Evolutionary conservation across 345 rosid genomes (phyloP).

Genomic region (Euphorbia lathyris): DNA sequence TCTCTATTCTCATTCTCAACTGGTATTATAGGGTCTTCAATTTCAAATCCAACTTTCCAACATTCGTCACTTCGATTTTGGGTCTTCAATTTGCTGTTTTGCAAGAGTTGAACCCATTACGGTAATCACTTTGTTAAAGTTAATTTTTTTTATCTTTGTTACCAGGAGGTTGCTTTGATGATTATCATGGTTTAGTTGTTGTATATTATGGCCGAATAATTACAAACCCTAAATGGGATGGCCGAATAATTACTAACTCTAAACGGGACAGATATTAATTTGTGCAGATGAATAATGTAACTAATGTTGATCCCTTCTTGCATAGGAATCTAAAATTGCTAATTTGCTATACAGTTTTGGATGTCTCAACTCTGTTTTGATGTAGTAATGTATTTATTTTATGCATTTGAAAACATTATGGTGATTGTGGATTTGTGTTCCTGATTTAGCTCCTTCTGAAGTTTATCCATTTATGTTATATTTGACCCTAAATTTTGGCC

Average conservation of each 20-base stretch:
- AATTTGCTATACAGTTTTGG: neutral
- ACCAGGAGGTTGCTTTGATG: too few relatives aligned
- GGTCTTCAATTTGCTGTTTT: too few relatives aligned
- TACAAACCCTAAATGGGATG: too few relatives aligned
- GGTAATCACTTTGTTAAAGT: too few relatives aligned
- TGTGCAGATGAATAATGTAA: constrained; percentile 92
- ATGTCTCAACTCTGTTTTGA: neutral
- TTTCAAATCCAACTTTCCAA: too few relatives aligned
- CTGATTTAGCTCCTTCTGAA: neutral
- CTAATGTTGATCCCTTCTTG: constrained; percentile 3
- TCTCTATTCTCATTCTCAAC: too few relatives aligned
- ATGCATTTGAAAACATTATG: neutral
- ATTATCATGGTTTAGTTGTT: too few relatives aligned
- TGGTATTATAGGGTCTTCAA: too few relatives aligned
- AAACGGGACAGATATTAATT: constrained; percentile 74
- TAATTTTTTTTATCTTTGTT: too few relatives aligned
- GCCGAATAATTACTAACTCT: constrained; percentile 63
- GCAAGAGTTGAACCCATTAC: too few relatives aligned
- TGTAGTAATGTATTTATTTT: neutral
- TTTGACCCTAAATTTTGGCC: neutral
- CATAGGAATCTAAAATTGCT: neutral
- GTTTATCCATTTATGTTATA: neutral
- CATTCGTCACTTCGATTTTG: too few relatives aligned
- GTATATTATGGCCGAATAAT: too few relatives aligned
- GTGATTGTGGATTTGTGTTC: neutral